Percentiles rank a stretch among this genome's conserved stretches.
These are phyloP conservation scores for Solanum microdontum DNA, from an alignment of 257 asterid genomes.

Conservation along the genomic window DNA sequence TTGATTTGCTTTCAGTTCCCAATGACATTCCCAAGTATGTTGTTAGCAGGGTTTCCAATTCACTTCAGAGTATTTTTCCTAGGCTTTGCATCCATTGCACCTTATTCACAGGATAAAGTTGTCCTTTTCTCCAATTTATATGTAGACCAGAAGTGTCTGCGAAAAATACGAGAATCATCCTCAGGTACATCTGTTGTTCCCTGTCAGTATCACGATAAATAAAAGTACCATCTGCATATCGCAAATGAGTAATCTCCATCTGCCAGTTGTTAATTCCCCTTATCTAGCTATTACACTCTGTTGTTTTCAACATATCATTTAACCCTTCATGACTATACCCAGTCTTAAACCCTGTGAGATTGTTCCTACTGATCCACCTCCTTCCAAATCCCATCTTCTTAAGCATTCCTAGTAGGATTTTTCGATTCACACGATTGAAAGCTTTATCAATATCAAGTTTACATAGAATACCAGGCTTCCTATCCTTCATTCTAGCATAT, in stretches of 20 bases:
- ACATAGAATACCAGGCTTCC: background rate
- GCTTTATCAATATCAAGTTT: background rate
- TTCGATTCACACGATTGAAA: background rate
- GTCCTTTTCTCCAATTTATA: background rate
- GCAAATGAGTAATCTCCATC: background rate
- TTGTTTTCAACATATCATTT: background rate
- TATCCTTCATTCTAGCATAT: background rate
- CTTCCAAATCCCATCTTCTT: background rate
- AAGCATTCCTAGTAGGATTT: background rate
- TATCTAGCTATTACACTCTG: background rate
- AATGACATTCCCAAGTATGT: background rate
- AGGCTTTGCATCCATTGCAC: background rate
- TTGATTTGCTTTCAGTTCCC: background rate
- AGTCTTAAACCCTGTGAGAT: background rate
- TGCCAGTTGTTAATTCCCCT: background rate
- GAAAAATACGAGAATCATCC: background rate
- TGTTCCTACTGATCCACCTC: background rate
- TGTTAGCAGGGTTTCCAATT: background rate
- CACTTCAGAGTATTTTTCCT: background rate
- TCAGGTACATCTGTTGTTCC: background rate
- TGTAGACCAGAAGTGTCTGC: background rate
- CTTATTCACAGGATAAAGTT: background rate
- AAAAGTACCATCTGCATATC: background rate
- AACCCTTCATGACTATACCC: background rate
- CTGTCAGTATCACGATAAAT: background rate